These are phyloP conservation scores for Hypoxylon sp. DNA, from an alignment of 2,329 filamentous ascomycete genomes.

Conservation along the genomic window DNA sequence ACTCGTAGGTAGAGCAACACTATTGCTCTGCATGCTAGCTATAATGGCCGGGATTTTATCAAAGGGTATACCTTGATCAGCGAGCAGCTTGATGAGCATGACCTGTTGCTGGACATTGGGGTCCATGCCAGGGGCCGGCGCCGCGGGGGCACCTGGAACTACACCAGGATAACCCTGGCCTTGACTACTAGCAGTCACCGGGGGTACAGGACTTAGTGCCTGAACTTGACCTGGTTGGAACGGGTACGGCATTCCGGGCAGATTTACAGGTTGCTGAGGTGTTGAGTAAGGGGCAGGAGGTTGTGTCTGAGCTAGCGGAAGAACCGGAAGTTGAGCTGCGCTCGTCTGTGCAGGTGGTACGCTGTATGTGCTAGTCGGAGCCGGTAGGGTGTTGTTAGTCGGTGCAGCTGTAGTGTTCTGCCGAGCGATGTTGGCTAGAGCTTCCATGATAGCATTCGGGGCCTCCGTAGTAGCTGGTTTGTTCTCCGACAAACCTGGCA, in stretches of 20 bases:
- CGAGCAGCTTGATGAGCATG: conserved; percentile 80
- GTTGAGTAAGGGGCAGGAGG: conserved; percentile 60
- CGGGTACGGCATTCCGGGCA: conserved; percentile 62
- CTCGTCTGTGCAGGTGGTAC: conserved; percentile 48
- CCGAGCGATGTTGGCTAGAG: conserved; percentile 84
- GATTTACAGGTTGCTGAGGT: conserved; percentile 72
- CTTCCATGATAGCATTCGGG: conserved; percentile 79
- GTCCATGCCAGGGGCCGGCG: conserved; percentile 60
- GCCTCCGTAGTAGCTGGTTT: conserved; percentile 58
- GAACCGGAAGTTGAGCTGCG: conserved; percentile 45
- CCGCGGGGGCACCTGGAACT: conserved; percentile 56
- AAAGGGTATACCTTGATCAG: conserved; percentile 80
- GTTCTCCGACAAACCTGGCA: conserved; percentile 54
- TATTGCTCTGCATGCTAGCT: conserved; percentile 64
- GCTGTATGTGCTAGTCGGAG: conserved; percentile 53
- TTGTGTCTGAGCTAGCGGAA: conserved; percentile 50
- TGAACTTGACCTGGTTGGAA: conserved; percentile 60
- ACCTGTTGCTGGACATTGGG: conserved; percentile 78
- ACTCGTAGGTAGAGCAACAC: conserved; percentile 52
- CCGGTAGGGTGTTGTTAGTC: conserved; percentile 59
- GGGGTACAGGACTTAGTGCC: conserved; percentile 52
- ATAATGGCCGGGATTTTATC: conserved; percentile 79
- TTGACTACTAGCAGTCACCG: conserved; percentile 57
- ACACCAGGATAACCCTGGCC: conserved; percentile 55
- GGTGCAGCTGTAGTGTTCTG: conserved; percentile 72